Evolutionary conservation across 495 filamentous ascomycete species (phyloP), one percentile per base, ranked within the genome.

Genomic region (Chaetomidium leptoderma): DNA sequence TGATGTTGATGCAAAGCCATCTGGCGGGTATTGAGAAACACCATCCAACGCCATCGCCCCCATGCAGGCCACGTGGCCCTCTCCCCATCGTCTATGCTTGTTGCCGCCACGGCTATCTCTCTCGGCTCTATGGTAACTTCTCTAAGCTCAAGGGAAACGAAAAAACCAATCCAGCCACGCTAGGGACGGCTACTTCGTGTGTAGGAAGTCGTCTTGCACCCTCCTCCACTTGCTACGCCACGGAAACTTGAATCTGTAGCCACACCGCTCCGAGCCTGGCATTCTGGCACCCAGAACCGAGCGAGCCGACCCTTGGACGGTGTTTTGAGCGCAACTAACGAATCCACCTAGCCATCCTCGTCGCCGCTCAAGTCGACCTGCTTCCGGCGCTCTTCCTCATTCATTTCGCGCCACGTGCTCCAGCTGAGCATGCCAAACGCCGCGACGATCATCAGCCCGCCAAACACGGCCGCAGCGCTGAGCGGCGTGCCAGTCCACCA

Each of bases 391-490:
- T 83, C 82, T 59, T 95, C 91, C 74, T 96, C 90, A 17, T 83
- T 81, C 85, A 96, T 89, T 77, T 97, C 93, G 36, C 84, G 80
- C 76, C 90, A 98, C 1, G 91, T 96, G 61, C 88, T 90, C 85
- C 86, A 96, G 66, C 85, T 91, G 47, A 98, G 71, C 66, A 96
- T 75, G 33, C 85, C 74, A 67, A 98, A 98, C 0, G 93, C 93
- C 1, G 74, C 78, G 58, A 95, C 87, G 65, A 98, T 98, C 54
- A 97, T 66, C 24, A 90, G 57, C 3, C 93, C 92, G n/a, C 93
- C 93, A 10, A 82, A 65, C 3, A 97, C 79, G 4, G 92, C 86
- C 1, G 91, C 86, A 2, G 77, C 66, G 43, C 85, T 87, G 27
- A 96, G 77, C 1, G 87, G 83, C 54, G 83, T 77, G 24, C 90